Evolutionary conservation across 192 early-diverging fungal genomes (phyloP), one percentile per base, ranked within the genome.

Genomic region (Coemansia sp.): DNA sequence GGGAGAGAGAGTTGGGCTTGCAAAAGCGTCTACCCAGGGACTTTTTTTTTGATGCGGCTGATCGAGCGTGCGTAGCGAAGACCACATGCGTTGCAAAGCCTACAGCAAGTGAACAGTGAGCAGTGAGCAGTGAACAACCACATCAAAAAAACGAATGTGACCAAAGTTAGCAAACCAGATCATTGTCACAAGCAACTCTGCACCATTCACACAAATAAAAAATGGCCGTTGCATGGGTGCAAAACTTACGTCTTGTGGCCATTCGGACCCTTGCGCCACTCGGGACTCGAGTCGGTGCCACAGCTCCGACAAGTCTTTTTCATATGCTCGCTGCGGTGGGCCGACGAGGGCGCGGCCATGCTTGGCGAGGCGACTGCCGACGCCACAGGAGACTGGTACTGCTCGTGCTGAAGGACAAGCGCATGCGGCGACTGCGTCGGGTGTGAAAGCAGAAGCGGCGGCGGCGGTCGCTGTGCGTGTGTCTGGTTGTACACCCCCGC

Each of bases 171-270:
- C 45, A 25, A n/a, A 49, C 17, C 41, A 56, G 14, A 23, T 13
- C 11, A 45, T 15, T 30, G 27, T 42, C 55, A 46, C 15, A 8
- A 33, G 9, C 23, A 39, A 14, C 13, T 5, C n/a, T 46, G 39
- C 31, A 35, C 17, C 19, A 15, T 54, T 6, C 27, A 49, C 31
- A 49, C 2, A 29, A 17, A 9, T 1, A 29, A 27, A 21, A 15
- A 29, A 29, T 18, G 47, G n/a, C n/a, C n/a, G n/a, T n/a, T n/a
- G n/a, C n/a, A n/a, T 51, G 22, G n/a, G 41, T 26, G 26, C 43
- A 46, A 19, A 46, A 76, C 74, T 65, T 69, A 77, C 75, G 80
- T 81, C 62, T 81, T 81, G 60, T 81, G 77, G 32, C 80, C 80
- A 3, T 63, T 76, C 21, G 80, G 77, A 6, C 80, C 80, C 41